Evolutionary conservation across 352 stramenopile genomes (phyloP), one percentile per base, ranked within the genome.

Genomic region (Globisporangium sylvaticum): DNA sequence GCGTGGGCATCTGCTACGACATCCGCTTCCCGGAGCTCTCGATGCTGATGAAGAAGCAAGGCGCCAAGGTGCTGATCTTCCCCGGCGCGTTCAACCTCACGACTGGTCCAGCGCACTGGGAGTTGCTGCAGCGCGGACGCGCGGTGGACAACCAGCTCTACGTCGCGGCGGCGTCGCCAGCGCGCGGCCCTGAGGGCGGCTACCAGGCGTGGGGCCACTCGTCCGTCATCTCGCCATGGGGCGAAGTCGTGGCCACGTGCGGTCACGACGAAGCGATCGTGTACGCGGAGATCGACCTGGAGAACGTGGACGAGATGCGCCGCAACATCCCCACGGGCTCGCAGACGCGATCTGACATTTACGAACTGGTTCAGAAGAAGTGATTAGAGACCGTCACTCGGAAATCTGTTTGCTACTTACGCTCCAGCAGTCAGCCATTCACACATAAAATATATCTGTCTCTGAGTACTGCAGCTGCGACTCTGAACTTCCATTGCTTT

Each of bases 141-240:
- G 98, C 98, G 2, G 86, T 96, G 48, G 89, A 96, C 72, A 94
- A 95, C 67, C 95, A 99, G 78, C 92, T 98, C 46, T 99, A 96
- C 78, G 97, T 99, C 18, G 83, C 98, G 4, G 96, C 94, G 10
- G 95, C 94, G 4, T 99, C 96, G 64, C 98, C 98, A 39, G 97
- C 98, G 14, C 84, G 98, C 66, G 96, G 94, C 20, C 86, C 88
- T 3, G 82, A 98, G 72, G 90, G 91, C 10, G 91, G 96, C 52
- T 99, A 99, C 82, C 97, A 99, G 70, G 98, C 98, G 3, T 99
- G 97, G 97, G 98, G 98, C 31, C 97, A 99, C 86, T 99, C 94
- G 32, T 97, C 95, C 0, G 86, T 98, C 12, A 86, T 99, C 22
- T 97, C 92, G 31, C 98, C 98, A 0, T 99, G 98, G 97, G 98